These are phyloP conservation scores for Fusarium cyanostomum DNA, from an alignment of 2,329 filamentous ascomycete species.

Conservation along the genomic window DNA sequence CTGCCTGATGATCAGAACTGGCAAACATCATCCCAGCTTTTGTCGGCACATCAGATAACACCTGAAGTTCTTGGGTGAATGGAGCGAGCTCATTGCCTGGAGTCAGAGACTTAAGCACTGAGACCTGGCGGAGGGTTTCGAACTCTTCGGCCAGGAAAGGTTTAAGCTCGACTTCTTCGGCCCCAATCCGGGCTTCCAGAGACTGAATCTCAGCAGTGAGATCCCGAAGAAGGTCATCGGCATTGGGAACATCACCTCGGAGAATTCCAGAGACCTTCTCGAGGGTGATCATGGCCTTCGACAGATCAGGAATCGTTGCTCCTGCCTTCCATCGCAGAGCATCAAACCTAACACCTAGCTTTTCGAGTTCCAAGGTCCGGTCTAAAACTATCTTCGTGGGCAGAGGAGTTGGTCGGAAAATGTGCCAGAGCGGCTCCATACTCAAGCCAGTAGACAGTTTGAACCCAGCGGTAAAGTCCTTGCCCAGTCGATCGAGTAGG, in stretches of 20 bases:
- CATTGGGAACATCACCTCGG: conserved; percentile 52
- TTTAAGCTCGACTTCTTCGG: conserved; percentile 51
- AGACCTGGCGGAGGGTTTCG: conserved; percentile 64
- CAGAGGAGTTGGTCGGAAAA: conserved; percentile 71
- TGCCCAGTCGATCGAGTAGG: conserved; percentile 56
- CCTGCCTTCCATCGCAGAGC: conserved; percentile 66
- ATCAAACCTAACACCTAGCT: conserved; percentile 69
- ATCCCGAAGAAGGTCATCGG: conserved; percentile 58
- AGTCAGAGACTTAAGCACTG: conserved; percentile 51
- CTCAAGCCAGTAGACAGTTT: conserved; percentile 77
- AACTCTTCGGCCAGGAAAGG: conserved; percentile 66
- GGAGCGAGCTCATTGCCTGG: background rate
- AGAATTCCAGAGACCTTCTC: conserved; percentile 66
- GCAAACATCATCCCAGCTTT: conserved; percentile 47
- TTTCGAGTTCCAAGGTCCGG: conserved; percentile 61
- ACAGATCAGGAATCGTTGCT: conserved; percentile 61
- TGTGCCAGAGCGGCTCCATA: conserved; percentile 83
- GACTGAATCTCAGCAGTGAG: conserved; percentile 61
- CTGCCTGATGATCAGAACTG: conserved; percentile 49
- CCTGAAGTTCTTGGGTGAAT: conserved; percentile 52
- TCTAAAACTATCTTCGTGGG: conserved; percentile 56
- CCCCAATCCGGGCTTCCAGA: conserved; percentile 58
- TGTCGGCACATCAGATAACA: conserved; percentile 57
- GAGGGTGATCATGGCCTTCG: conserved; percentile 63
- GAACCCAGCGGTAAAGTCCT: conserved; percentile 74